Evolutionary conservation across 345 rosid genomes (phyloP).

Genomic region (Clausena lansium): DNA sequence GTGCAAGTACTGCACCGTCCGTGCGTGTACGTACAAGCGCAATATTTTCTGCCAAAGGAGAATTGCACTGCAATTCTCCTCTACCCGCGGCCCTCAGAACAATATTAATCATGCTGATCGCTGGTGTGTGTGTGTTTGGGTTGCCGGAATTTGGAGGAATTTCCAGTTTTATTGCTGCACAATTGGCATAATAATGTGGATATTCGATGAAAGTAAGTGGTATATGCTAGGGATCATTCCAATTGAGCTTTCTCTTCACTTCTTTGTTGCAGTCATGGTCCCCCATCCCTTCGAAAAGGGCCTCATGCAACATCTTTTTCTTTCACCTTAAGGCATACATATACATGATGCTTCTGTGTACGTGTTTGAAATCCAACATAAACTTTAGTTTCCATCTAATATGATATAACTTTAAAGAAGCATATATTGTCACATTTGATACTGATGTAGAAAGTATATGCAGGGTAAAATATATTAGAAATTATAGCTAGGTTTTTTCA

Average conservation of each 20-base stretch:
- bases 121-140: neutral
- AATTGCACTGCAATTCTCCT: slow-evolving; percentile 40
- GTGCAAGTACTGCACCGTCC: no score
- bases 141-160: neutral
- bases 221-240: slow-evolving; percentile 40
- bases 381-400: neutral
- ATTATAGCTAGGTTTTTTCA: no score
- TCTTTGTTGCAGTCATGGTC: slow-evolving; percentile 27
- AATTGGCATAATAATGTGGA: slow-evolving; percentile 38
- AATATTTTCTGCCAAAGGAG: slow-evolving; percentile 40
- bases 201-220: slow-evolving; percentile 24
- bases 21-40: neutral
- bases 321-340: neutral
- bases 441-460: no score
- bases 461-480: no score
- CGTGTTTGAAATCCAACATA: neutral
- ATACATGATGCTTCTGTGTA: neutral
- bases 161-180: slow-evolving; percentile 14
- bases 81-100: slow-evolving; percentile 14
- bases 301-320: slow-evolving; percentile 14
- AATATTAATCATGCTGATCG: no score
- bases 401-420: neutral
- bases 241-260: slow-evolving; percentile 16
- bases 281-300: slow-evolving; percentile 25
- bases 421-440: no score